These are phyloP conservation scores for Paxillus ammoniavirescens DNA, from an alignment of 768 basidiomycete species.

Conservation along the genomic window DNA sequence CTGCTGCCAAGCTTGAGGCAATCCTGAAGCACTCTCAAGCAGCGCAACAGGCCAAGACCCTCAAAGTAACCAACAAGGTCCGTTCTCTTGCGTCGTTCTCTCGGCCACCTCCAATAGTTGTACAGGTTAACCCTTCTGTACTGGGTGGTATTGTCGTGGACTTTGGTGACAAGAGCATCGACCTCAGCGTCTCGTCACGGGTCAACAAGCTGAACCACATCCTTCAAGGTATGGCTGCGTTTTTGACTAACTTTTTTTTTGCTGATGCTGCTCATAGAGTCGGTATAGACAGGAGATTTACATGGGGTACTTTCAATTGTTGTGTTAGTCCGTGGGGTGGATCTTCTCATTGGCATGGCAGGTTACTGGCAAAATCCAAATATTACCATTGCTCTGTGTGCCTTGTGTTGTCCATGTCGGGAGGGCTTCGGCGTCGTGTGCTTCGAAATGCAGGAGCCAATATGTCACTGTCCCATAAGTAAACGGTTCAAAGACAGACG, in stretches of 20 bases:
- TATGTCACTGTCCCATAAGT: too few species aligned
- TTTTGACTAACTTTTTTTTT: background rate
- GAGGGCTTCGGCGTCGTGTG: background rate
- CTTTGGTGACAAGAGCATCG: conserved; percentile 98
- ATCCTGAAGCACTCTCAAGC: conserved; percentile 83
- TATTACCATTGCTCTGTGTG: background rate
- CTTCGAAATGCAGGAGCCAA: background rate
- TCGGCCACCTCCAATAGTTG: conserved; percentile 4
- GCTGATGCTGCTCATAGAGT: conserved; percentile 20
- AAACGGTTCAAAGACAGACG: too few species aligned
- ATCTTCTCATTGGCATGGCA: background rate
- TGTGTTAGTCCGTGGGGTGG: background rate
- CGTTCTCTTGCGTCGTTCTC: conserved; percentile 15
- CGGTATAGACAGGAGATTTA: conserved; percentile 17
- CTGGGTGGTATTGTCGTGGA: conserved; percentile 93
- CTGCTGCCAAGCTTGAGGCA: conserved; percentile 76
- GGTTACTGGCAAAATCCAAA: background rate
- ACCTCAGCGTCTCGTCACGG: conserved; percentile 90
- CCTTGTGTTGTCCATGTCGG: background rate
- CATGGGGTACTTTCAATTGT: background rate
- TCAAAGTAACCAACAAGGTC: conserved; percentile 93
- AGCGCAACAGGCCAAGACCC: conserved; percentile 80
- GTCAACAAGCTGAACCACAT: conserved; percentile 93
- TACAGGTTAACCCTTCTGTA: conserved; percentile 86
- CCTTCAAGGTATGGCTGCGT: conserved; percentile 64